Evolutionary conservation across 2,329 filamentous ascomycete species (phyloP).

Genomic region (Alternaria incomplexa): DNA sequence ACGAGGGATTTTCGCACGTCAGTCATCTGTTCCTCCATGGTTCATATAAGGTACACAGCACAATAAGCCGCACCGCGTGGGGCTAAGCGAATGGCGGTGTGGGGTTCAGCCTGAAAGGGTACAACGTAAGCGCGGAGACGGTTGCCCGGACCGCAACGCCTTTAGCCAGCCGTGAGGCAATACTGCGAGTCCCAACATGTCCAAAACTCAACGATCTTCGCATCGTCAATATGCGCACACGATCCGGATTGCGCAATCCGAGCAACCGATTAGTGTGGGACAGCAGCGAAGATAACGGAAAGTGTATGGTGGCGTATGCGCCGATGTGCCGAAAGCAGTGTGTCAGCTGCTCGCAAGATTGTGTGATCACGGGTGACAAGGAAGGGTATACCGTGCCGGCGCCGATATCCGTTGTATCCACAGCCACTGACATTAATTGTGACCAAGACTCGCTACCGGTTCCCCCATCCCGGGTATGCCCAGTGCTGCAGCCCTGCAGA

Average conservation of each 20-base stretch:
- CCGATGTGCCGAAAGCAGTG: background rate
- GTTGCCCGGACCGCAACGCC: slow-evolving; percentile 43
- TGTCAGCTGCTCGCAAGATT: slow-evolving; percentile 4
- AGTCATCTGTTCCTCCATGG: slow-evolving; percentile 10
- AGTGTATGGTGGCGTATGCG: background rate
- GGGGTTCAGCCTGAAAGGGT: slow-evolving; percentile 37
- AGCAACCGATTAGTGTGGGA: background rate
- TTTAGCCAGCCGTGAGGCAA: slow-evolving; percentile 25
- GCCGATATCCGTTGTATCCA: slow-evolving; percentile 3
- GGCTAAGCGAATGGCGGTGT: slow-evolving; percentile 41
- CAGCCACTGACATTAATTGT: background rate
- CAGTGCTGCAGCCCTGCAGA: slow-evolving; percentile 4
- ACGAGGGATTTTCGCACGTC: slow-evolving; percentile 12
- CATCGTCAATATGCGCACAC: slow-evolving; percentile 2
- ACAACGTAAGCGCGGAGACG: slow-evolving; percentile 35
- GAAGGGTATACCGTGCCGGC: slow-evolving; percentile 1
- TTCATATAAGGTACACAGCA: slow-evolving; percentile 33
- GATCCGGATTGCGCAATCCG: slow-evolving; percentile 4
- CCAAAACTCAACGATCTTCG: background rate
- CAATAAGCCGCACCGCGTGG: slow-evolving; percentile 38
- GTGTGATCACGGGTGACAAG: background rate
- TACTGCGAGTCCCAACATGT: background rate
- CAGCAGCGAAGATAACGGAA: background rate
- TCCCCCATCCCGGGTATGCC: background rate
- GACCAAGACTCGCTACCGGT: background rate